Conservation (phyloP, 192 early-diverging fungal species). For the Podila epigama region DNA sequence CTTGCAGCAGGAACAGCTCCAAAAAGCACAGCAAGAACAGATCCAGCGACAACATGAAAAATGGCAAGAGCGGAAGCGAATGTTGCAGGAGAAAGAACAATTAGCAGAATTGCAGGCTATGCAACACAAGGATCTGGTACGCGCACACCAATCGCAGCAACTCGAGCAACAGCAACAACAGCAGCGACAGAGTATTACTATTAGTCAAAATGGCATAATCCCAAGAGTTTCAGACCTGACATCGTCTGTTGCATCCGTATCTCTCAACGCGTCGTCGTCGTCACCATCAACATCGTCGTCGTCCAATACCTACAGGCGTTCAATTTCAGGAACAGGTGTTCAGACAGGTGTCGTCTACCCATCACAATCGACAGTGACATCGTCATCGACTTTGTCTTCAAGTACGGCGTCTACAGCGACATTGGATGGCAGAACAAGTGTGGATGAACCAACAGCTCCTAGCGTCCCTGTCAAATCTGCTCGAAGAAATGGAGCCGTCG, state of each 20-base stretch:
- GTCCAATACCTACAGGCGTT: neutral
- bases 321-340: neutral
- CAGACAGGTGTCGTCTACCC: neutral
- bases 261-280: neutral
- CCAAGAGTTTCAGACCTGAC: neutral
- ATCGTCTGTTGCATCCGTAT: conserved; percentile 1
- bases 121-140: conserved; percentile 30
- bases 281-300: neutral
- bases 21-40: conserved; percentile 35
- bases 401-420: too few species aligned
- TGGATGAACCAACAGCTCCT: conserved; percentile 11
- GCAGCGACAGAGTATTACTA: conserved; percentile 14
- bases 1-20: conserved; percentile 27
- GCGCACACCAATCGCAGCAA: conserved; percentile 23
- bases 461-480: conserved; percentile 23
- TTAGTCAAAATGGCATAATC: too few species aligned
- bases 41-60: conserved; percentile 45
- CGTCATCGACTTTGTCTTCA: too few species aligned
- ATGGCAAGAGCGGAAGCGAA: conserved; percentile 43
- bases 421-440: neutral
- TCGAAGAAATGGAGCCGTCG: conserved; percentile 6
- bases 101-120: conserved; percentile 10
- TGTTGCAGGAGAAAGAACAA: conserved; percentile 34
- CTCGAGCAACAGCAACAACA: conserved; percentile 22
- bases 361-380: too few species aligned